Base-by-base conservation (phyloP, 768 basidiomycete genomes). In the Tricholoma flavovirens region DNA sequence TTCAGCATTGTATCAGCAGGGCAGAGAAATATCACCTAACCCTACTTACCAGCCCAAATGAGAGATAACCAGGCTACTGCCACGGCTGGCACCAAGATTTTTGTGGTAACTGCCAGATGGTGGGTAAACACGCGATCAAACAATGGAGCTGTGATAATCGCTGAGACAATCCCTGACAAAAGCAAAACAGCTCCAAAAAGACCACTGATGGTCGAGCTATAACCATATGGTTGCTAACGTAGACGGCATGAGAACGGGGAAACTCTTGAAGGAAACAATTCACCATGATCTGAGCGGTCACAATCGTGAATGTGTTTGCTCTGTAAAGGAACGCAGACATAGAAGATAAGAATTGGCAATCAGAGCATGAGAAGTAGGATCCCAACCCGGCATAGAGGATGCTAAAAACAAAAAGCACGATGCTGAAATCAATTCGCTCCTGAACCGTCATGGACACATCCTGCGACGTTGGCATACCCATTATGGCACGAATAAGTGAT, bases 51-150 rank as follows among this genome's bases (percentile, higher is more conserved):
- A 50, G 86, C 89, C 91, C 90, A 93, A 32, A 93, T 85, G 15
- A 93, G 71, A 5, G 83, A 81, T 12, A 93, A 66, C 89, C 90
- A 93, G 19, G 76, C 75, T 1, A 62, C 75, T 14, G 77, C 84
- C 5, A 88, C 73, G 45, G 85, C 65, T 1, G 90, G 90, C 14
- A 84, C 77, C 8, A 89, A 63, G 0, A 82, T 56, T 54, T 86
- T 88, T 53, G 77, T 61, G 2, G 84, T 81, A 11, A 81, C 58
- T 0, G 83, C 87, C 36, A 91, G 75, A 58, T 82, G 82, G 60
- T 85, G 79, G 9, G 88, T 92, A 58, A 93, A 82, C n/a, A 91
- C 82, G 17, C 90, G 83, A 64, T 93, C 91, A 63, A 91, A 86
- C 3, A 92, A 69, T 0, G 91, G 92, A 0, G 90, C 83, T 0